Percentiles rank a stretch among this genome's conserved stretches.
Evolutionary conservation across 345 rosid genomes (phyloP).

Genomic region (Melaleuca alternifolia): DNA sequence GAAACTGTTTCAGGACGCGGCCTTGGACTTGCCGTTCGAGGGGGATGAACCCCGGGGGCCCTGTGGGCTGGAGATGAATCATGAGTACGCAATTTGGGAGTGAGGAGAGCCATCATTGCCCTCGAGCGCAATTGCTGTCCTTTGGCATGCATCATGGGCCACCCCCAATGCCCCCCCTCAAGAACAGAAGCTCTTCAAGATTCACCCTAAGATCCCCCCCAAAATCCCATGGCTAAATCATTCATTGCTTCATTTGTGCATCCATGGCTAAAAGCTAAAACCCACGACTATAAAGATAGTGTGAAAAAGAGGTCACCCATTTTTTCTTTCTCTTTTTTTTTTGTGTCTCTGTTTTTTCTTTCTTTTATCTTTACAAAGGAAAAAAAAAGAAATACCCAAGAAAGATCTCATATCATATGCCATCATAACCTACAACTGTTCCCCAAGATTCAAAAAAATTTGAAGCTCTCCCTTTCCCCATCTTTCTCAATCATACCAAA

Average conservation of each 20-base stretch:
- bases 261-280: neutral
- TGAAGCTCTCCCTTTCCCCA: neutral
- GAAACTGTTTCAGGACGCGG: neutral
- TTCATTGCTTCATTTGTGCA: neutral
- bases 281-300: neutral
- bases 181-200: neutral
- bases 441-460: neutral
- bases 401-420: neutral
- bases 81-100: neutral
- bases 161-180: neutral
- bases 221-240: neutral
- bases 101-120: neutral
- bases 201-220: neutral
- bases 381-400: neutral
- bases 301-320: neutral
- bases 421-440: neutral
- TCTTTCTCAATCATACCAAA: neutral
- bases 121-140: neutral
- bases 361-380: neutral
- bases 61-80: neutral
- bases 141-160: neutral
- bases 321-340: too few species aligned
- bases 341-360: neutral
- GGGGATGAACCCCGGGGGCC: neutral
- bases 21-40: neutral